Evolutionary conservation across 441 rosid genomes (phyloP).

Genomic region (Biscutella laevigata): DNA sequence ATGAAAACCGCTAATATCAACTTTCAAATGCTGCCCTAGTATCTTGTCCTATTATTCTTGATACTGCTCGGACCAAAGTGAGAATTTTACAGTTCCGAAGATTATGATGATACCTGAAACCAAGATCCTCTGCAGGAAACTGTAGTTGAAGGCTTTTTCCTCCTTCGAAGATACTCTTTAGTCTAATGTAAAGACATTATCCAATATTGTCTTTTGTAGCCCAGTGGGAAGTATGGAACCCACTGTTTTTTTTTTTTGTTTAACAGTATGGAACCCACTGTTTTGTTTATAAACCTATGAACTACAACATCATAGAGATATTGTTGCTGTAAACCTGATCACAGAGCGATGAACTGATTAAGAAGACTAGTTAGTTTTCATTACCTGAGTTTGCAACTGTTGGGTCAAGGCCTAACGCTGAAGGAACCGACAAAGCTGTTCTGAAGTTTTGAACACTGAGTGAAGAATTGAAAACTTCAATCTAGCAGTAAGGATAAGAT

Average conservation of each 20-base stretch:
- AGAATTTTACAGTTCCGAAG: background rate
- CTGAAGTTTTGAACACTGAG: conserved; percentile 81
- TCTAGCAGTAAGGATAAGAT: conserved; percentile 33
- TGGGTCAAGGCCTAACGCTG: conserved; percentile 84
- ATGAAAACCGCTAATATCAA: background rate
- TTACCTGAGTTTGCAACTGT: conserved; percentile 70
- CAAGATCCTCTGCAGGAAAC: conserved; percentile 99
- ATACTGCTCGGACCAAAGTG: background rate
- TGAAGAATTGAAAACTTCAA: conserved; percentile 68
- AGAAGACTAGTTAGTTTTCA: conserved; percentile 13
- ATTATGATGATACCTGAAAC: conserved; percentile 59
- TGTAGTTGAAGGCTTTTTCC: conserved; percentile 96
- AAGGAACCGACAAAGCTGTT: conserved; percentile 88
- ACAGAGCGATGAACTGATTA: conserved; percentile 5
- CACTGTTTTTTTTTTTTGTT: too few relatives aligned
- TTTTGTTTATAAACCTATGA: conserved; percentile 50
- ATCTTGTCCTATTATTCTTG: too few relatives aligned
- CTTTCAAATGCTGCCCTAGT: background rate
- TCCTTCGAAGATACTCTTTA: conserved; percentile 64
- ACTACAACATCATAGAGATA: conserved; percentile 37
- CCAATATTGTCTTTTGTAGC: conserved; percentile 63
- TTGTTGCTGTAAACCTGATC: background rate
- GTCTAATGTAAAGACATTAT: conserved; percentile 59
- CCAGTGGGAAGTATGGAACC: conserved; percentile 66
- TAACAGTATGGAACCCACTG: too few relatives aligned